Base-by-base conservation (phyloP, 2,329 filamentous ascomycete species). In the Aspergillus sp. region DNA sequence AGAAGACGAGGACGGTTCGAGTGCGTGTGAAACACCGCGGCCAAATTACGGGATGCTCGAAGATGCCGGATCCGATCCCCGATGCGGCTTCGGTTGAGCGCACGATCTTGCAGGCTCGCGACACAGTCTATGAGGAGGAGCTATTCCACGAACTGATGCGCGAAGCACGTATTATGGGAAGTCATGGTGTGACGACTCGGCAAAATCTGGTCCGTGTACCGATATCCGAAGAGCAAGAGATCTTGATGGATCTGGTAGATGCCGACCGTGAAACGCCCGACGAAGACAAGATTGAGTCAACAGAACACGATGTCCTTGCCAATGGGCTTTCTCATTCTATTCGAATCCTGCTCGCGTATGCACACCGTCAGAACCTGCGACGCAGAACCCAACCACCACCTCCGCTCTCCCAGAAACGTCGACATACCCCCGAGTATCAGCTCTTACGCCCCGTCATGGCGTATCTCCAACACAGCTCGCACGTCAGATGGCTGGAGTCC, bases 101-200 rank as follows among this genome's bases (percentile, higher is more conserved):
- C 75, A 64, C 73, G 66, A 75, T 74, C 48, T 65, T 73, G 13
- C 74, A 74, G 63, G 75, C 73, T 13, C 84, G 85, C 4, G 79
- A 81, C 45, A 82, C 84, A 2, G 77, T 86, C 5, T 80, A 81
- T 25, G 82, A 86, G 38, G 84, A 89, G 2, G 95, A 99, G 72
- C 79, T 99, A 1, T 97, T 92, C 84, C 88, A 96, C 67, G 95
- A 99, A 76, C 82, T 98, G 61, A 88, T 89, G 55, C 85, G 91
- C 17, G 95, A 99, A 76, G 88, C 90, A 0, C 89, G 92, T 15
- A 83, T 84, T 0, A 80, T 97, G 21, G 83, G 89, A 3, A 87
- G 88, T 10, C 88, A 91, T 62, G 86, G 89, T 9, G 88, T 97
- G 12, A 84, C 83, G 25, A 84, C 88, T 13, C 82, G 86, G 38